A percentile compares a stretch with the other conserved stretches of the same genome.
phyloP scores from a whole-genome alignment of 345 rosid species.

The Geranium brycei region DNA sequence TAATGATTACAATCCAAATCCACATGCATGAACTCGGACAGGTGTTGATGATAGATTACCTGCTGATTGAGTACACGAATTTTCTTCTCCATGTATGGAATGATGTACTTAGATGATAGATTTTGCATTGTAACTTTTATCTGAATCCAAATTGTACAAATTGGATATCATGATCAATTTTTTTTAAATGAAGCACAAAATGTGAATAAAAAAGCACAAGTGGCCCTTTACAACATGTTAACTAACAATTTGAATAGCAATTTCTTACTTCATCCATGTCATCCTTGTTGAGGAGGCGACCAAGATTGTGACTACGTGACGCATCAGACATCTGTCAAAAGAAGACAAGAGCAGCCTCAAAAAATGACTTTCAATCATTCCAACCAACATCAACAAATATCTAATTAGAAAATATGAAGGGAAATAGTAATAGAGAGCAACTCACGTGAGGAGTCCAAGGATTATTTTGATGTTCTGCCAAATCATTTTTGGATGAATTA shows the following conservation, averaged over 20 bases:
- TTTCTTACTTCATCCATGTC: conserved; percentile 54
- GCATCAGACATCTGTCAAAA: conserved; percentile 54
- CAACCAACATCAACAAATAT: conserved; percentile 5
- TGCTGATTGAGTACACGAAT: conserved; percentile 82
- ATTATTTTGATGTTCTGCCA: conserved; percentile 42
- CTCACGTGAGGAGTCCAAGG: conserved; percentile 69
- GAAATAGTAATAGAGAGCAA: neutral
- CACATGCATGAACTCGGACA: neutral
- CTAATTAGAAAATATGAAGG: neutral
- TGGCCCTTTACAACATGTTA: conserved; percentile 3
- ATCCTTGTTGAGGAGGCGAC: conserved; percentile 62
- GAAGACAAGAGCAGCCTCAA: conserved; percentile 13
- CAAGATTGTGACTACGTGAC: conserved; percentile 36
- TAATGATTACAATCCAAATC: neutral
- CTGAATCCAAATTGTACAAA: conserved; percentile 33
- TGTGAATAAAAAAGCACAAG: conserved; percentile 3
- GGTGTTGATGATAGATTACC: conserved; percentile 21
- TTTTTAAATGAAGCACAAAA: conserved; percentile 12
- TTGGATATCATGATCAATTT: conserved; percentile 9
- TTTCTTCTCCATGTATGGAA: conserved; percentile 96
- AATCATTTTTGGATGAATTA: conserved; percentile 75
- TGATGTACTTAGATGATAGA: conserved; percentile 71
- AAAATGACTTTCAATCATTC: conserved; percentile 5
- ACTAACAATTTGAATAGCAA: conserved; percentile 3
- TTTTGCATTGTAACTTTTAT: conserved; percentile 81